Evolutionary conservation across 2,329 filamentous ascomycete species (phyloP).

Genomic region (Cladophialophora bantiana): DNA sequence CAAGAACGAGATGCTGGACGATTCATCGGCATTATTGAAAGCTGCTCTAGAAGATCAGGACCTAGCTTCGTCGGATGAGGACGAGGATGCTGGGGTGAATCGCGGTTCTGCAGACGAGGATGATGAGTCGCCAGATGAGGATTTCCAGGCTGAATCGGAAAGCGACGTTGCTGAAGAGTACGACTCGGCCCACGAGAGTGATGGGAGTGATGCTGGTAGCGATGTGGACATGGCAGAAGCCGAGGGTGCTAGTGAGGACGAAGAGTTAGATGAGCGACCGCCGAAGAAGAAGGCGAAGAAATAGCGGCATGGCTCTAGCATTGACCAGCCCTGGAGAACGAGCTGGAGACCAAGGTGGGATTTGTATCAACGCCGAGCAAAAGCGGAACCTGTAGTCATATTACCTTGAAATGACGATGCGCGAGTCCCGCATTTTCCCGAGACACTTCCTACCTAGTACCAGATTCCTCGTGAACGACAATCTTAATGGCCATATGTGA

Average conservation of each 20-base stretch:
- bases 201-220: constrained; percentile 67
- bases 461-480: no score
- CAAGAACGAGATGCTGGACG: constrained; percentile 98
- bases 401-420: neutral
- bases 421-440: neutral
- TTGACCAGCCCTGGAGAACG: neutral
- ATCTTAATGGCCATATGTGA: no score
- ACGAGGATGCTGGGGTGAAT: constrained; percentile 50
- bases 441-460: neutral
- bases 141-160: constrained; percentile 91
- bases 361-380: neutral
- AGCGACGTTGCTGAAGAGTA: constrained; percentile 97
- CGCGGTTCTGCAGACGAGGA: constrained; percentile 95
- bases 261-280: constrained; percentile 61
- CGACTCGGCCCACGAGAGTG: constrained; percentile 89
- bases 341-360: neutral
- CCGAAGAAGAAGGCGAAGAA: constrained; percentile 71
- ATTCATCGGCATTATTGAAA: constrained; percentile 72
- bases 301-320: constrained; percentile 19
- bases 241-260: constrained; percentile 52
- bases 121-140: constrained; percentile 92
- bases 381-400: constrained; percentile 23
- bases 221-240: constrained; percentile 61
- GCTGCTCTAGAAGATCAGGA: constrained; percentile 84
- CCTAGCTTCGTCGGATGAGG: constrained; percentile 58